These are phyloP conservation scores for Spatholobus suberectus DNA, from an alignment of 306 rosid genomes.

Conservation along the genomic window DNA sequence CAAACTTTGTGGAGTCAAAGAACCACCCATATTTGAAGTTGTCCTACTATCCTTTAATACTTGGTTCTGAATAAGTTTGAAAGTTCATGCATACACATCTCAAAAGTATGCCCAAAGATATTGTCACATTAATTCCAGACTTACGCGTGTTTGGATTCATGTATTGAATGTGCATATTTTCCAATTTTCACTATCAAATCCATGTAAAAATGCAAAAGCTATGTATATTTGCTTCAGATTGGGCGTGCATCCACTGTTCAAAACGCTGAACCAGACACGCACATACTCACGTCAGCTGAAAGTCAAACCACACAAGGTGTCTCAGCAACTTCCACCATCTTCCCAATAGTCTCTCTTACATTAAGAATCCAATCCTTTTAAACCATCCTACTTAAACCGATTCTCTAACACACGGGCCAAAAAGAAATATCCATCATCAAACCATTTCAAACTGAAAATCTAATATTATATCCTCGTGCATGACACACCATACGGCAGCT, in stretches of 20 bases:
- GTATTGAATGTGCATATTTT: too few species aligned
- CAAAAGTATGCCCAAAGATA: conserved; percentile 5
- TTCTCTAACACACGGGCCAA: neutral
- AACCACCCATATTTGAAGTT: neutral
- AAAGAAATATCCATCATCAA: neutral
- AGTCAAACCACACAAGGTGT: neutral
- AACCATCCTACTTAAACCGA: neutral
- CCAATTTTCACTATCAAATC: too few species aligned
- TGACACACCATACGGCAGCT: neutral
- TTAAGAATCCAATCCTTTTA: neutral
- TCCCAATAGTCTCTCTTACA: conserved; percentile 11
- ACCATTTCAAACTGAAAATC: neutral
- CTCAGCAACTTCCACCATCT: conserved; percentile 7
- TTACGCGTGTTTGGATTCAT: too few species aligned
- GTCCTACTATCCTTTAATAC: neutral
- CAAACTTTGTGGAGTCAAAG: conserved; percentile 11
- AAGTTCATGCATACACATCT: neutral
- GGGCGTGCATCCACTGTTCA: too few species aligned
- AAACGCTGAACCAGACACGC: too few species aligned
- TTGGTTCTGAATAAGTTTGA: conserved; percentile 9
- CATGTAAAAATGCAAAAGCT: too few species aligned
- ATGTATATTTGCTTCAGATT: too few species aligned
- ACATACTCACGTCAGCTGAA: neutral
- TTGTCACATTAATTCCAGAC: neutral
- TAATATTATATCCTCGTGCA: neutral